A percentile compares a stretch with the other conserved stretches of the same genome.
Evolutionary conservation across 306 rosid genomes (phyloP).

Genomic region (Castanea crenata): DNA sequence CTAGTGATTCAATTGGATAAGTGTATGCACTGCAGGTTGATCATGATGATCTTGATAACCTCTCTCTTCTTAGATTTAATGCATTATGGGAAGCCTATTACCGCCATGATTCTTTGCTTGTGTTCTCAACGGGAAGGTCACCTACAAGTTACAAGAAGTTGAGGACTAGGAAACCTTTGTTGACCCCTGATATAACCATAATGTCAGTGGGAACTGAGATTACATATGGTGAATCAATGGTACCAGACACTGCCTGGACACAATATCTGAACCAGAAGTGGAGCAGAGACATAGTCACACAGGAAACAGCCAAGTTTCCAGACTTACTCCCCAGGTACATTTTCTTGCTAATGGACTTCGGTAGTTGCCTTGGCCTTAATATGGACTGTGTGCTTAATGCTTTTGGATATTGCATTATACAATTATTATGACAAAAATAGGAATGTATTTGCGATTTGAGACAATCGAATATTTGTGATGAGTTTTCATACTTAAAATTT

Average conservation of each 20-base stretch:
- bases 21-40: conserved; percentile 57
- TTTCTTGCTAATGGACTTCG: neutral
- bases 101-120: conserved; percentile 75
- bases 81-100: conserved; percentile 82
- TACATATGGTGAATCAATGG: conserved; percentile 56
- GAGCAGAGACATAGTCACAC: conserved; percentile 57
- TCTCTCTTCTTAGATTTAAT: conserved; percentile 65
- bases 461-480: conserved; percentile 6
- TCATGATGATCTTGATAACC: conserved; percentile 58
- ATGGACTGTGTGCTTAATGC: neutral
- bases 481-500: conserved; percentile 10
- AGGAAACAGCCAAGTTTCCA: conserved; percentile 71
- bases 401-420: neutral
- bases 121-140: conserved; percentile 89
- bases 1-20: conserved; percentile 1
- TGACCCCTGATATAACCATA: conserved; percentile 77
- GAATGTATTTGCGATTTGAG: neutral
- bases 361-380: neutral
- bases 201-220: conserved; percentile 90
- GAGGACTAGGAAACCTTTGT: conserved; percentile 57
- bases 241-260: conserved; percentile 57
- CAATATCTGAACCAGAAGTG: conserved; percentile 54
- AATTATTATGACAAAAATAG: neutral
- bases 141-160: conserved; percentile 48
- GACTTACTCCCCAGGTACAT: conserved; percentile 64